Base-by-base conservation (phyloP, 2,329 filamentous ascomycete genomes). In the Scortechinia acanthostroma region DNA sequence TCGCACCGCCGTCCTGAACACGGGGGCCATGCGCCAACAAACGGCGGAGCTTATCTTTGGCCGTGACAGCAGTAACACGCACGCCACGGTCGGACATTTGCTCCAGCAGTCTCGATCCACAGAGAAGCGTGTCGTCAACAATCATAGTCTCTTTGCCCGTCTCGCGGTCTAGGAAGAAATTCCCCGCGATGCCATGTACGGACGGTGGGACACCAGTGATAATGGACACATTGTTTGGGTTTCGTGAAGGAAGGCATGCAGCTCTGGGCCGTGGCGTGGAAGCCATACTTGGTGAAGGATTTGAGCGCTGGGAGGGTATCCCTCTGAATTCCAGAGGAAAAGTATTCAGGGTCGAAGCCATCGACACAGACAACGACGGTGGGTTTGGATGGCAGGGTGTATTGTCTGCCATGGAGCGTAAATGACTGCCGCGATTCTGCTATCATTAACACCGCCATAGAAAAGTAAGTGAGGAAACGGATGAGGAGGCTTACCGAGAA, bases 241-340 rank as follows among this genome's bases (percentile, higher is more conserved):
- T 69, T 69, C 10, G 66, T 69, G 46, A 69, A 62, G 1, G 66
- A 65, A 1, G 66, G 66, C 65, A 70, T 69, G 22, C 59, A 57
- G 40, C 57, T 58, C 30, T 62, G 57, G 1, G 64, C 66, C 0
- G 60, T 63, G 1, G 52, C 51, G 44, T 65, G 60, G 50, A 70
- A 69, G 4, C 66, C 65, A 3, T 49, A 43, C 4, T 61, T 46
- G 4, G 59, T 48, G 42, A 65, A 60, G 10, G 45, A 47, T 22
- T 51, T 52, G 44, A 65, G 48, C 30, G 54, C 62, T 13, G 64
- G 64, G 6, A 66, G 45, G 30, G 60, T 58, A 4, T 59, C 63
- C 42, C 57, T 55, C 2, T 54, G 47, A 19, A 64, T 52, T 4
- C 64, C 65, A 2, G 52, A 50, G 4, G 56, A 44, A 5, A 70